phyloP scores from a whole-genome alignment of 192 early-diverging fungal genomes.

The Helicostylum pulchrum region DNA sequence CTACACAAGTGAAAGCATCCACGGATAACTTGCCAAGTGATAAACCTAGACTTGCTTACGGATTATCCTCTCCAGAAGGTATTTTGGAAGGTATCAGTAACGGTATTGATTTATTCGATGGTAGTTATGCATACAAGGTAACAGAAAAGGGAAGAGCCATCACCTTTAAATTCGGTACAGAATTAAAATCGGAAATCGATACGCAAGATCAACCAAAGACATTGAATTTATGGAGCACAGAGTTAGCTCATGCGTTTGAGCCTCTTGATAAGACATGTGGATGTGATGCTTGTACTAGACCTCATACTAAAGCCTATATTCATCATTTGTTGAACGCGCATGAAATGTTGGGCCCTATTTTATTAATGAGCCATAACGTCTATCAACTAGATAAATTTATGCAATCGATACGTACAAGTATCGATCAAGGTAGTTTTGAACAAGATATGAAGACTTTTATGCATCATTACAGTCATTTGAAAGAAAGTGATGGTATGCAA shows the following conservation, averaged over 20 bases:
- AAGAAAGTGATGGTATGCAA: constrained; percentile 23
- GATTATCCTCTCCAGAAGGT: constrained; percentile 49
- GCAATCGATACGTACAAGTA: constrained; percentile 25
- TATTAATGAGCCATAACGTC: constrained; percentile 57
- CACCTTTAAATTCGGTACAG: constrained; percentile 46
- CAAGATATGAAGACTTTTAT: constrained; percentile 20
- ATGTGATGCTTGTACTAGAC: constrained; percentile 61
- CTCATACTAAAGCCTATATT: constrained; percentile 68
- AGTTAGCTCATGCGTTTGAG: constrained; percentile 54
- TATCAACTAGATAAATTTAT: constrained; percentile 32
- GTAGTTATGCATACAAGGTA: constrained; percentile 59
- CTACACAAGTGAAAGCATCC: constrained; percentile 41
- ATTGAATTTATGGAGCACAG: constrained; percentile 57
- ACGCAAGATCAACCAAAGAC: constrained; percentile 21
- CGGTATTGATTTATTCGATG: constrained; percentile 73
- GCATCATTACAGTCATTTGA: constrained; percentile 25
- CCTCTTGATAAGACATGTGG: constrained; percentile 60
- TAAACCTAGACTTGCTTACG: constrained; percentile 57
- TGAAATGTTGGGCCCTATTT: constrained; percentile 75
- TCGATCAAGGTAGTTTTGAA: constrained; percentile 25
- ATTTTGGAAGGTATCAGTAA: constrained; percentile 46
- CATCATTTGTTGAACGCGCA: constrained; percentile 69
- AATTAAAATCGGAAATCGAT: background rate
- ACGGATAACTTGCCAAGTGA: constrained; percentile 42
- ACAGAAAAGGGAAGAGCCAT: constrained; percentile 69